phyloP scores from a whole-genome alignment of 2,329 filamentous ascomycete species.

The Verticillium dahliae region DNA sequence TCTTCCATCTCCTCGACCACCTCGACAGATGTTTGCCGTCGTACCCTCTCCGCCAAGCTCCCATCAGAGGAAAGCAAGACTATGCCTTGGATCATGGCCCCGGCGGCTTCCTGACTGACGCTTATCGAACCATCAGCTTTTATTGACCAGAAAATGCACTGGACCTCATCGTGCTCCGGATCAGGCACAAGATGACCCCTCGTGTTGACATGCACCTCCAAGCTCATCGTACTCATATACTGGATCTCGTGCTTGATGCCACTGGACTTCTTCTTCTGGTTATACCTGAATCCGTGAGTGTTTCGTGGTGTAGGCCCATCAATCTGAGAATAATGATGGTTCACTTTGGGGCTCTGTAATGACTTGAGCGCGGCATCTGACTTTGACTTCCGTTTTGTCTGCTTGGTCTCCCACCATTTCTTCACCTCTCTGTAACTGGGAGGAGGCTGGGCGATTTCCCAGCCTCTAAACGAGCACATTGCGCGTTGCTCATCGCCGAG shows the following conservation, averaged over 20 bases:
- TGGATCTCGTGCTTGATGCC: conserved; percentile 78
- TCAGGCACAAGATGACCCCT: conserved; percentile 76
- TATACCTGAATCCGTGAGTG: conserved; percentile 78
- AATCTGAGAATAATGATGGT: conserved; percentile 67
- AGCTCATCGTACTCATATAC: conserved; percentile 94
- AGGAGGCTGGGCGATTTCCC: conserved; percentile 69
- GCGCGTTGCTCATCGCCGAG: conserved; percentile 21
- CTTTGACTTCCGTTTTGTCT: conserved; percentile 9
- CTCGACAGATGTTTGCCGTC: conserved; percentile 53
- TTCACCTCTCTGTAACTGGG: conserved; percentile 66
- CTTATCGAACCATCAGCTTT: conserved; percentile 64
- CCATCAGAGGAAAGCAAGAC: conserved; percentile 63
- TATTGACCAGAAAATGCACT: conserved; percentile 85
- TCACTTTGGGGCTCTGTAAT: conserved; percentile 8
- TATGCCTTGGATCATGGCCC: conserved; percentile 58
- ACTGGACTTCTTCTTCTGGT: conserved; percentile 66
- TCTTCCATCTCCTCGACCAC: conserved; percentile 73
- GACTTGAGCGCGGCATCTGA: neutral
- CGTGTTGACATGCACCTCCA: conserved; percentile 89
- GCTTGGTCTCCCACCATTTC: conserved; percentile 49
- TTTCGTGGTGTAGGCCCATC: conserved; percentile 81
- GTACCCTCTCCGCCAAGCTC: conserved; percentile 52
- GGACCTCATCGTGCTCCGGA: conserved; percentile 82
- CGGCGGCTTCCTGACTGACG: conserved; percentile 34
- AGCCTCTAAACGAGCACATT: conserved; percentile 58